phyloP scores from a whole-genome alignment of 2,329 filamentous ascomycete genomes.

The Neonectria neomacrospora region DNA sequence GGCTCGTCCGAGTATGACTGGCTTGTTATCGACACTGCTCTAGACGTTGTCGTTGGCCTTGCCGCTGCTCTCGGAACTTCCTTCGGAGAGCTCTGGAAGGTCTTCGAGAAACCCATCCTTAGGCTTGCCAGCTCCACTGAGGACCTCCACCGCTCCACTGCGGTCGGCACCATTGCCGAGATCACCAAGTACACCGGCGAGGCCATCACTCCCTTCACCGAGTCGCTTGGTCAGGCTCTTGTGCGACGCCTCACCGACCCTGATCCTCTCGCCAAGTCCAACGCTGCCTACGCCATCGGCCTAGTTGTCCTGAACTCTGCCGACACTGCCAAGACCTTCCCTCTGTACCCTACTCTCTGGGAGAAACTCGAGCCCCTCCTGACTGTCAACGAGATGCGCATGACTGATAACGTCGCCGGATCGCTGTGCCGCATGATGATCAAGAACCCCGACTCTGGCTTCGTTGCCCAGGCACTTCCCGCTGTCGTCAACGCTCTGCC shows the following conservation, averaged over 20 bases:
- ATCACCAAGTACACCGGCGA: conserved; percentile 85
- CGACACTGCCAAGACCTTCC: conserved; percentile 74
- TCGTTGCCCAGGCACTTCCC: conserved; percentile 84
- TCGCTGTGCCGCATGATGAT: conserved; percentile 93
- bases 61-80: conserved; percentile 82
- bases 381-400: conserved; percentile 78
- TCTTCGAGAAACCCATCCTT: conserved; percentile 91
- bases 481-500: conserved; percentile 82
- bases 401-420: conserved; percentile 92
- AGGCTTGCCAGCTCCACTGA: conserved; percentile 90
- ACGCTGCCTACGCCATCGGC: conserved; percentile 91
- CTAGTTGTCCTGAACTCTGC: conserved; percentile 85
- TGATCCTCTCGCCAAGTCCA: conserved; percentile 92
- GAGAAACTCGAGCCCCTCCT: conserved; percentile 88
- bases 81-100: conserved; percentile 92
- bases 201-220: conserved; percentile 84
- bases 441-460: conserved; percentile 84
- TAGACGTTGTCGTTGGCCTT: conserved; percentile 89
- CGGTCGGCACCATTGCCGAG: conserved; percentile 92
- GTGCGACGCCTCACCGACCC: conserved; percentile 89
- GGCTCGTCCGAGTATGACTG: conserved; percentile 97
- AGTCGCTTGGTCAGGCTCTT: conserved; percentile 79
- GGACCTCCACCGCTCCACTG: conserved; percentile 86
- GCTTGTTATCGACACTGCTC: conserved; percentile 93
- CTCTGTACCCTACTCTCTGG: conserved; percentile 82